phyloP scores from a whole-genome alignment of 169 alveolate species.

The Babesia ovata region DNA sequence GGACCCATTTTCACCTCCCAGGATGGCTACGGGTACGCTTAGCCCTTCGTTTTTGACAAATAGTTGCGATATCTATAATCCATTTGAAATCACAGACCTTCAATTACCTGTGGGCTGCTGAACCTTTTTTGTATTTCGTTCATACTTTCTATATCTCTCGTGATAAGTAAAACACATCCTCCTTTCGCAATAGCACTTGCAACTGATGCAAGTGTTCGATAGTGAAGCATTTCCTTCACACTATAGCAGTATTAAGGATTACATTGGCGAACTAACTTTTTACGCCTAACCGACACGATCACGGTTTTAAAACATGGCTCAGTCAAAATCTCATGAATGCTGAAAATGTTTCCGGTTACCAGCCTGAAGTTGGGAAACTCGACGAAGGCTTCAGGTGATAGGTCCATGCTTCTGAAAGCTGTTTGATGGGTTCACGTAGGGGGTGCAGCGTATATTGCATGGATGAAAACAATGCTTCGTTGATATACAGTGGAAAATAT shows the following conservation, averaged over 20 bases:
- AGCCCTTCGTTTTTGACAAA: not conserved
- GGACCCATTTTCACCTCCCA: not conserved
- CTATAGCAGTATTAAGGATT: not conserved
- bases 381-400: conserved; percentile 16
- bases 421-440: not conserved
- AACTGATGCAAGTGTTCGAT: not conserved
- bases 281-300: conserved; percentile 16
- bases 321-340: conserved; percentile 34
- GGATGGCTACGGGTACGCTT: not conserved
- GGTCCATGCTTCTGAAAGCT: conserved; percentile 7
- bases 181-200: not conserved
- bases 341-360: conserved; percentile 58
- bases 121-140: not conserved
- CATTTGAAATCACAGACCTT: not conserved
- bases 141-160: conserved; percentile 16
- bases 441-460: too few species aligned
- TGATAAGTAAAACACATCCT: conserved; percentile 4
- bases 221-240: conserved; percentile 6
- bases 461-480: too few species aligned
- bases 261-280: conserved; percentile 24
- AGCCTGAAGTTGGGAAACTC: conserved; percentile 48
- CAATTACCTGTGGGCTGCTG: not conserved
- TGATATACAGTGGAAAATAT: not conserved
- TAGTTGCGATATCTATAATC: conserved; percentile 11
- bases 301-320: conserved; percentile 43